Percentiles rank a stretch among this genome's conserved stretches.
These are phyloP conservation scores for Colletotrichum sp. DNA, from an alignment of 2,329 filamentous ascomycete species.

Conservation along the genomic window DNA sequence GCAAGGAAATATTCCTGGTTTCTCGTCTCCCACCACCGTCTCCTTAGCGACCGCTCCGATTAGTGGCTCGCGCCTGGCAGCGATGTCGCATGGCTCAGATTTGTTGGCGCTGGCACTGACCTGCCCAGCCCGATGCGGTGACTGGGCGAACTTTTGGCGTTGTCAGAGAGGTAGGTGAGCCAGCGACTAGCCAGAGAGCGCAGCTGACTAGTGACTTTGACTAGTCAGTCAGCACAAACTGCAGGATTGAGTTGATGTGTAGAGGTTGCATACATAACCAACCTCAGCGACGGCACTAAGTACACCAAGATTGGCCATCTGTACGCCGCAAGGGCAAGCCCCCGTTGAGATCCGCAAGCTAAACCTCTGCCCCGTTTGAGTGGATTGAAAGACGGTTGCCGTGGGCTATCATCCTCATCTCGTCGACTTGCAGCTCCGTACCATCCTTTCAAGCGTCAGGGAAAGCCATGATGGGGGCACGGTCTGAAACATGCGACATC, in stretches of 20 bases:
- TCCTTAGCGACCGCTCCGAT: background rate
- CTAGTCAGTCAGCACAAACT: background rate
- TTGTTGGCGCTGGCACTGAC: background rate
- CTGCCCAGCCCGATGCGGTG: background rate
- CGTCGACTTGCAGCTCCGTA: background rate
- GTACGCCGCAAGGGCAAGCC: background rate
- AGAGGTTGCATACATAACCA: background rate
- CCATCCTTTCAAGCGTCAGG: background rate
- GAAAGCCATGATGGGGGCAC: background rate
- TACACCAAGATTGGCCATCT: background rate
- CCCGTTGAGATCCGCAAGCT: background rate
- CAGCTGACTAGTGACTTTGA: background rate
- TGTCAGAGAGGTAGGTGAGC: background rate
- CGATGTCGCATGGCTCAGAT: background rate
- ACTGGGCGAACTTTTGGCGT: constrained; percentile 2
- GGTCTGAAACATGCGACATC: constrained; percentile 9
- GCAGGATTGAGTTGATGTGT: background rate
- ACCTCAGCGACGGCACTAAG: background rate
- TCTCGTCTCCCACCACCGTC: background rate
- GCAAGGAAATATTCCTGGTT: background rate
- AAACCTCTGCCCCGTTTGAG: background rate
- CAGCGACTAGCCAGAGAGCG: background rate
- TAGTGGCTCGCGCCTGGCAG: background rate
- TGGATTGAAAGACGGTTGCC: background rate
- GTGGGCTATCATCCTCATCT: background rate